Evolutionary conservation across 2,329 filamentous ascomycete genomes (phyloP), one percentile per base, ranked within the genome.

Genomic region (Talaromyces pinophilus): DNA sequence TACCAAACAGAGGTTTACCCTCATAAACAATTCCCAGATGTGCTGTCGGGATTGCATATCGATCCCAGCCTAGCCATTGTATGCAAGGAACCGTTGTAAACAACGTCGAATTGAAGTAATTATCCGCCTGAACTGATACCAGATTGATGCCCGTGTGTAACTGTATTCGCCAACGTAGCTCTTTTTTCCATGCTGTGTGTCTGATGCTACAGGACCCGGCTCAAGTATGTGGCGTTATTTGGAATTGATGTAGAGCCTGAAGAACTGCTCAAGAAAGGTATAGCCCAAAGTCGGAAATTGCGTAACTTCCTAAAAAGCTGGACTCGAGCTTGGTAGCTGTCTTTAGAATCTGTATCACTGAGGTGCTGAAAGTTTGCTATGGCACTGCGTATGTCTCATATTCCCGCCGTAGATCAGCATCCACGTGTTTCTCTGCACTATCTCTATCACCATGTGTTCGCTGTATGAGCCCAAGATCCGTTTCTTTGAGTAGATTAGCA

Each of bases 121-220:
- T 60, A 60, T 46, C 57, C 22, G 40, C 25, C 22, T 28, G 7
- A 22, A 60, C 17, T 44, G 22, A 46, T 22, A 25, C 57, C 22
- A 46, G 57, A n/a, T 60, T 60, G 57, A 60, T 60, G 57, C 57
- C 57, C 50, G 50, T 46, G 57, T 60, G 57, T n/a, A 44, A 60
- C 57, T n/a, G 17, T 28, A 42, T 33, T 33, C 30, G 30, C 33
- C 13, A 25, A 7, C 19, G 5, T 57, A 15, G n/a, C 33, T 57
- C n/a, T 40, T 57, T 33, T 57, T 25, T 17, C 30, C 30, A 55
- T 15, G n/a, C n/a, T 35, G 11, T 22, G n/a, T 5, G 10, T 57
- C 5, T 10, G 33, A 57, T 57, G 8, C n/a, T 25, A 57, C 33
- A 57, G 8, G 33, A 17, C 33, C 33, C 11, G 54, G 30, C 30